Base-by-base conservation (phyloP, 164 flowering plant species). In the Vitis rupestris region DNA sequence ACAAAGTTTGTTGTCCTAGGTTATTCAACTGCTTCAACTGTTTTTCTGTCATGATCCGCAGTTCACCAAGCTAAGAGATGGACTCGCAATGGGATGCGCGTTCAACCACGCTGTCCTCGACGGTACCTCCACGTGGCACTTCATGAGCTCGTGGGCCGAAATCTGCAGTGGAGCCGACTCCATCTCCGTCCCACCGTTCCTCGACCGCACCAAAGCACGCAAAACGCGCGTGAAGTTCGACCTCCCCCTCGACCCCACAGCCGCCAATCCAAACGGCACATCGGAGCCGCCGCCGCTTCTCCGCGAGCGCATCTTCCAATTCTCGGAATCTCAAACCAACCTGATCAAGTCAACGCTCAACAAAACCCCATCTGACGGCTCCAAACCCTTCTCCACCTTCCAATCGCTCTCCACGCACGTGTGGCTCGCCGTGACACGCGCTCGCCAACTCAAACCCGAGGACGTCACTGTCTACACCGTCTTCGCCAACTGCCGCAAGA, bases 81-180 rank as follows among this genome's bases (percentile, higher is more conserved):
- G 99, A 14, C 50, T 95, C 1, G 93, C 86, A 19, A 79, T 95
- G 8, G 98, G 98, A 23, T 90, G 89, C 67, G 96, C 97, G 9
- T 90, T 95, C 85, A 95, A 95, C 84, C 99, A 95, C 71, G 98
- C 93, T 0, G 69, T 95, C 71, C 82, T 95, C 0, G 99, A 95
- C 50, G 99, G 98, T 0, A 78, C 87, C 55, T 81, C 98, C 73
- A 93, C 98, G 70, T 95, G 99, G 99, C 98, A 95, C 78, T 95
- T 95, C 88, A 90, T 95, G 97, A 85, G 84, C 76, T 84, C 99
- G 0, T 95, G 98, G 99, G 98, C 97, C 52, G 83, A 88, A 74
- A 70, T 84, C 67, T 86, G 90, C 72, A 70, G 74, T 19, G 98
- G 96, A 27, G 44, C 86, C 63, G 54, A 72, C 10, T 62, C 83